Base-by-base conservation (phyloP, 1,139 yeast species). In the Saccharomyces hybrid region DNA sequence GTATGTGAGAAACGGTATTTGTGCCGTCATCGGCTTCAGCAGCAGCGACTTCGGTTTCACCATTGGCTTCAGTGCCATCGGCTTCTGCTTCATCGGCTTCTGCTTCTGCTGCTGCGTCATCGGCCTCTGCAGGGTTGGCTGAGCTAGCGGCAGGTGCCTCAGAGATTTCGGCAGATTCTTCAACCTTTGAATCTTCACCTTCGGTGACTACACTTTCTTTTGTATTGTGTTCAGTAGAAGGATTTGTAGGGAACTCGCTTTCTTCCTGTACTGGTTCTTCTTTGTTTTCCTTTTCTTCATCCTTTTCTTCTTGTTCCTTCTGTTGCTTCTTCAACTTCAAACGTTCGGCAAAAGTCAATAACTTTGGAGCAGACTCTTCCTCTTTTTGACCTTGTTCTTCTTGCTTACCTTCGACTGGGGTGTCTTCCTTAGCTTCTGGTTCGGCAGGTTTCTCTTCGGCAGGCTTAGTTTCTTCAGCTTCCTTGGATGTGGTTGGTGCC, bases 1-100 rank as follows among this genome's bases (percentile, higher is more conserved):
- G 74, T 64, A 82, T 79, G 59, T 77, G 75, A n/a, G 88, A 72
- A 61, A 84, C 76, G 38, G 81, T 74, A 60, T 55, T 55, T 69
- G 51, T 53, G n/a, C 32, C 51, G 20, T 55, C 58, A 4, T 53
- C 58, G 5, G 65, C 71, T 23, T 68, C 71, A 44, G 23, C 23
- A 20, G 23, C 23, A 20, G 23, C 23, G 23, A 20, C 23, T 20
- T 20, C 23, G 23, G 23, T 20, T 20, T 20, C 23, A 20, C 3
- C 23, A 20, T 20, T 3, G 23, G 23, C 23, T 20, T 20, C 23
- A 20, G 23, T 20, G 23, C 23, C 58, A 4, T 53, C 58, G 7
- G 66, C 71, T 23, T 68, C 71, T 42, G 61, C 73, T 32, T 20
- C 23, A 20, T 48, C 47, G 23, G 23, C 42, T 16, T 62, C 73